Percentiles rank a stretch among this genome's conserved stretches.
phyloP scores from a whole-genome alignment of 345 rosid genomes.

The Lepidium africanum region DNA sequence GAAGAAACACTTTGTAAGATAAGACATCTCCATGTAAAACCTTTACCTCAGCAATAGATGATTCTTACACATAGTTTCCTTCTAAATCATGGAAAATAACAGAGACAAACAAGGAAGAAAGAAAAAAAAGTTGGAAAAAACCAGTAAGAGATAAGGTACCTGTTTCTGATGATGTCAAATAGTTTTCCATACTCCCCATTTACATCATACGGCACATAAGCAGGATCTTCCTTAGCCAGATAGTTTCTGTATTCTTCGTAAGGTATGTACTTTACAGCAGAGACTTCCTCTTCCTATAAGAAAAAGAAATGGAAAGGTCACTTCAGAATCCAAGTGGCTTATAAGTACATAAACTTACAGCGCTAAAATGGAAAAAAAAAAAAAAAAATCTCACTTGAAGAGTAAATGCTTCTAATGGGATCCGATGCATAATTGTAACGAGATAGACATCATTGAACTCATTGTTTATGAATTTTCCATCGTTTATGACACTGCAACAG shows the following conservation, averaged over 20 bases:
- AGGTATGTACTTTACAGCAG: constrained; percentile 73
- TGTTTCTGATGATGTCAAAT: constrained; percentile 53
- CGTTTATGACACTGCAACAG: constrained; percentile 59
- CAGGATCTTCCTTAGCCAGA: constrained; percentile 67
- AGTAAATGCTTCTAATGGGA: constrained; percentile 82
- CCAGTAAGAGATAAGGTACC: constrained; percentile 37
- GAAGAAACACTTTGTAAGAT: constrained; percentile 7
- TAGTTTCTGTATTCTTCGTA: constrained; percentile 51
- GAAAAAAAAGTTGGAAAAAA: not conserved
- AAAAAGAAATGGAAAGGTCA: not conserved
- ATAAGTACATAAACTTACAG: not conserved
- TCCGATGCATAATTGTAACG: constrained; percentile 69
- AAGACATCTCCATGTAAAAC: not conserved
- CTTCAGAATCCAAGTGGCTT: not conserved
- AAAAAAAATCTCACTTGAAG: constrained; percentile 61
- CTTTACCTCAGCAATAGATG: not conserved
- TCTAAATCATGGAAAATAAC: not conserved
- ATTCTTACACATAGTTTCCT: not conserved
- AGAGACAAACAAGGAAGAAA: not conserved
- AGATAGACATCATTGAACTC: constrained; percentile 86
- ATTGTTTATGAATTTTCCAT: constrained; percentile 78
- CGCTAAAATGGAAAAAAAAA: not conserved
- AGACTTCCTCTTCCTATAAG: constrained; percentile 70
- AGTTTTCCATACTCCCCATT: constrained; percentile 64
- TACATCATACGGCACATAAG: constrained; percentile 68